Percentiles rank a stretch among this genome's conserved stretches.
Evolutionary conservation across 768 basidiomycete species (phyloP).

Genomic region (Fistulinella prunicolor): DNA sequence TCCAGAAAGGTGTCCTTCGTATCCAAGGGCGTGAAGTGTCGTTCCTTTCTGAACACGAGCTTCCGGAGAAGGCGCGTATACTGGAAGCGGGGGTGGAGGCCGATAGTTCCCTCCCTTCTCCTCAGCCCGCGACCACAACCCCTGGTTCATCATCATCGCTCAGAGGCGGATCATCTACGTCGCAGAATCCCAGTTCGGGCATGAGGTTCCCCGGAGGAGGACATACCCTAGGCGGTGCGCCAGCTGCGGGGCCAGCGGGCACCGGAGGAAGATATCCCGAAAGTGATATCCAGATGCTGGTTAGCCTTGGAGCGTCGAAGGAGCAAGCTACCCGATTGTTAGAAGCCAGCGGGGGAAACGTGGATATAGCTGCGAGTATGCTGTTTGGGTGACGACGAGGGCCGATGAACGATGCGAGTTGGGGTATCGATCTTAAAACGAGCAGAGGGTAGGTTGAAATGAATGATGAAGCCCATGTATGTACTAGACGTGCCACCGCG

Average conservation of each 20-base stretch:
- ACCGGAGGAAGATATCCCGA: slow-evolving; percentile 59
- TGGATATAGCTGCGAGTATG: slow-evolving; percentile 85
- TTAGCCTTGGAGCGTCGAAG: slow-evolving; percentile 74
- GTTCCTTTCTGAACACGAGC: slow-evolving; percentile 92
- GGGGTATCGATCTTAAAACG: not conserved
- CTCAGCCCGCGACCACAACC: slow-evolving; percentile 18
- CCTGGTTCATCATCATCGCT: slow-evolving; percentile 9
- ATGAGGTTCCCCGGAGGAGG: slow-evolving; percentile 68
- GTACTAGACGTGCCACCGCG: not conserved
- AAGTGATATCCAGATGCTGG: slow-evolving; percentile 55
- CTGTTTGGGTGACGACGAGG: slow-evolving; percentile 56
- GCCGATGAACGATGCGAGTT: not conserved
- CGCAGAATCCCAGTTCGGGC: slow-evolving; percentile 41
- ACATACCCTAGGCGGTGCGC: slow-evolving; percentile 51
- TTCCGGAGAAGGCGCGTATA: slow-evolving; percentile 75
- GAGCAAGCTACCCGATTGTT: slow-evolving; percentile 76
- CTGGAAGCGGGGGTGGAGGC: slow-evolving; percentile 34
- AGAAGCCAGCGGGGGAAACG: slow-evolving; percentile 78
- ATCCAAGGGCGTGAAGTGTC: slow-evolving; percentile 87
- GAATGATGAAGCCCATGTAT: not conserved
- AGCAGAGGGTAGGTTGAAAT: not conserved
- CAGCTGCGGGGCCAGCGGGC: slow-evolving; percentile 33
- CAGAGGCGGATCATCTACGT: slow-evolving; percentile 15
- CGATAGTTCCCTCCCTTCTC: slow-evolving; percentile 18
- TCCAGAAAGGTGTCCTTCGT: slow-evolving; percentile 84